Conservation (phyloP, 2,329 filamentous ascomycete genomes). For the Rhynchosporium secalis region DNA sequence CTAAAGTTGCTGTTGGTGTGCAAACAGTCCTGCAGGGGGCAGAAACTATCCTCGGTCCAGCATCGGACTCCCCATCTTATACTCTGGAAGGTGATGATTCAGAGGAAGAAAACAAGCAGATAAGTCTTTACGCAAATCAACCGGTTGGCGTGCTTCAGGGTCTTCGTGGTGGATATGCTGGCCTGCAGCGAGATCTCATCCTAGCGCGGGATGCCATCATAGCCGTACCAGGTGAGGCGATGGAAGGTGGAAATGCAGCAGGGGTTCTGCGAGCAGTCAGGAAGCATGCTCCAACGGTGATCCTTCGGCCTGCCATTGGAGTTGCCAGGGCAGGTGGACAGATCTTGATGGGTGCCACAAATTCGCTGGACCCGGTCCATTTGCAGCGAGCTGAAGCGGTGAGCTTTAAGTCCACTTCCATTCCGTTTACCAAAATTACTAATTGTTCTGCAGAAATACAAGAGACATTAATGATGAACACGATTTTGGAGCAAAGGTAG, state of each 20-base stretch:
- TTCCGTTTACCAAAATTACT: no score
- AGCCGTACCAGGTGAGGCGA: slow-evolving; percentile 86
- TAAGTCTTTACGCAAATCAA: slow-evolving; percentile 92
- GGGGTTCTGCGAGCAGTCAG: slow-evolving; percentile 78
- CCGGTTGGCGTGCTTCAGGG: slow-evolving; percentile 87
- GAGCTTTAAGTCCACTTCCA: slow-evolving; percentile 50
- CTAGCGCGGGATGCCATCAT: slow-evolving; percentile 89
- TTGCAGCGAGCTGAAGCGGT: slow-evolving; percentile 84
- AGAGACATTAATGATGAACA: slow-evolving; percentile 37
- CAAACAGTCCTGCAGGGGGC: slow-evolving; percentile 90
- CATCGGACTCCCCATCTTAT: slow-evolving; percentile 41
- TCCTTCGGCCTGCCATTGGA: slow-evolving; percentile 87
- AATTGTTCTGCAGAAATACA: slow-evolving; percentile 39
- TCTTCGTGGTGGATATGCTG: slow-evolving; percentile 76
- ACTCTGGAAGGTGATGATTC: slow-evolving; percentile 58
- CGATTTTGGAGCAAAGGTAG: slow-evolving; percentile 27
- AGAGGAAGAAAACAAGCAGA: slow-evolving; percentile 71
- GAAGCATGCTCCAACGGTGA: slow-evolving; percentile 85
- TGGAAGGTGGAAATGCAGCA: slow-evolving; percentile 80
- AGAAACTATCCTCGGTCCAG: slow-evolving; percentile 69
- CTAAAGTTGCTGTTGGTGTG: slow-evolving; percentile 91
- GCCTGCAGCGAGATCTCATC: slow-evolving; percentile 83
- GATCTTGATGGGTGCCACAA: slow-evolving; percentile 88
- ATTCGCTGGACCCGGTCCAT: slow-evolving; percentile 83
- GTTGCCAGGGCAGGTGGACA: slow-evolving; percentile 86